Evolutionary conservation across 1,284 basidiomycete species (phyloP).

Genomic region (Irpex sp.): DNA sequence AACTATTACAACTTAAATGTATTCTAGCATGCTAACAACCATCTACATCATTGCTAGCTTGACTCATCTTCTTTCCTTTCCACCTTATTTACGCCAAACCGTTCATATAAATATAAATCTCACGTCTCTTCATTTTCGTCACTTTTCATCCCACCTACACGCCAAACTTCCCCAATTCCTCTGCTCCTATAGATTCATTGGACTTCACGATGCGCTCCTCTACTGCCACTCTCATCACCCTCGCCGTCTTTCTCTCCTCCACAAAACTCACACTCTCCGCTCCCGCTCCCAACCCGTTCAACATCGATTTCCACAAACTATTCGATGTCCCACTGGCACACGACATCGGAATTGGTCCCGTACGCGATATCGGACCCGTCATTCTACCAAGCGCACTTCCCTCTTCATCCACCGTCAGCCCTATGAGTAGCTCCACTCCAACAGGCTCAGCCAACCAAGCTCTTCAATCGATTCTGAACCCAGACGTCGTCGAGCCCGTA

Average conservation of each 20-base stretch:
- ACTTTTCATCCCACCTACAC: neutral
- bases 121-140: neutral
- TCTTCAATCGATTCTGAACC: no score
- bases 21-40: no score
- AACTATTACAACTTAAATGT: no score
- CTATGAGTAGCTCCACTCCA: no score
- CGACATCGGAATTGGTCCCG: neutral
- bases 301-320: no score
- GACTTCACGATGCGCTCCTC: neutral
- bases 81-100: neutral
- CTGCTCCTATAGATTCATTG: no score
- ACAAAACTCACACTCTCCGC: neutral
- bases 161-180: no score
- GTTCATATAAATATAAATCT: neutral
- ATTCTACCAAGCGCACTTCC: no score
- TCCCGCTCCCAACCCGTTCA: neutral
- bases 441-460: no score
- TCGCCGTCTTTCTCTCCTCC: neutral
- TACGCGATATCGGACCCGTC: neutral
- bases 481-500: no score
- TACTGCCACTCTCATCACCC: neutral
- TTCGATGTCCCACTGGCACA: no score
- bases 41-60: neutral
- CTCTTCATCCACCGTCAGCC: no score
- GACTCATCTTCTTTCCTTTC: neutral